Evolutionary conservation across 768 basidiomycete genomes (phyloP).

Genomic region (Naganishia antarctica): DNA sequence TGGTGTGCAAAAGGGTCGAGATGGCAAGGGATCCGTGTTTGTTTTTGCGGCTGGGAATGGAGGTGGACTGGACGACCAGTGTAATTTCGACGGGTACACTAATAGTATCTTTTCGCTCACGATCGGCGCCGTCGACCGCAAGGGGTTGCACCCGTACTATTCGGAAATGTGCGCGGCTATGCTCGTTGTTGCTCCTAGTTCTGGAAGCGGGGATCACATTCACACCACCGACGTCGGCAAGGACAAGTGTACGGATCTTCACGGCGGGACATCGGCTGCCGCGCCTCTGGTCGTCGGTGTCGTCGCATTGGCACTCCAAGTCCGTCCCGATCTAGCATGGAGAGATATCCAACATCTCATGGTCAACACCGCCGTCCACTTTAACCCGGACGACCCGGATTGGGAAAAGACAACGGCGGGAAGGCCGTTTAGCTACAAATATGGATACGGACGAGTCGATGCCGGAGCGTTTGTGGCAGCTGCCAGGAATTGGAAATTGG

Average conservation of each 20-base stretch:
- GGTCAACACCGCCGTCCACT: slow-evolving; percentile 65
- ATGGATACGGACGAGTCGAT: slow-evolving; percentile 86
- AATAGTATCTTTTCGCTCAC: slow-evolving; percentile 96
- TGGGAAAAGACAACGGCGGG: slow-evolving; percentile 80
- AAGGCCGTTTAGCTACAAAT: slow-evolving; percentile 77
- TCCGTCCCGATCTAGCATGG: slow-evolving; percentile 90
- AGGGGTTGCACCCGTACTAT: slow-evolving; percentile 91
- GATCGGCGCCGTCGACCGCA: slow-evolving; percentile 88
- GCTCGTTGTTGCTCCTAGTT: slow-evolving; percentile 92
- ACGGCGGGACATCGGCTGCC: slow-evolving; percentile 96
- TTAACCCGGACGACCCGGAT: slow-evolving; percentile 86
- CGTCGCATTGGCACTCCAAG: slow-evolving; percentile 81
- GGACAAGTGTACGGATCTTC: slow-evolving; percentile 69
- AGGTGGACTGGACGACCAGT: slow-evolving; percentile 83
- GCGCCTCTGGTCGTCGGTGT: slow-evolving; percentile 95
- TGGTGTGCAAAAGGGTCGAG: slow-evolving; percentile 82
- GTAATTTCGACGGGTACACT: slow-evolving; percentile 99
- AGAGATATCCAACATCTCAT: slow-evolving; percentile 89
- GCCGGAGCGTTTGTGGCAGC: slow-evolving; percentile 74
- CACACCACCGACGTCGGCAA: slow-evolving; percentile 90
- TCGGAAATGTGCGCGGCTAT: slow-evolving; percentile 98
- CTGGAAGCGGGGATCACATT: slow-evolving; percentile 87
- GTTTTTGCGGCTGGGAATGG: slow-evolving; percentile 99
- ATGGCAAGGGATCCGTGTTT: slow-evolving; percentile 84
- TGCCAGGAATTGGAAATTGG: slow-evolving; percentile 73